phyloP scores from a whole-genome alignment of 371 early-diverging fungal species.

The Dinochytrium kinnereticum region DNA sequence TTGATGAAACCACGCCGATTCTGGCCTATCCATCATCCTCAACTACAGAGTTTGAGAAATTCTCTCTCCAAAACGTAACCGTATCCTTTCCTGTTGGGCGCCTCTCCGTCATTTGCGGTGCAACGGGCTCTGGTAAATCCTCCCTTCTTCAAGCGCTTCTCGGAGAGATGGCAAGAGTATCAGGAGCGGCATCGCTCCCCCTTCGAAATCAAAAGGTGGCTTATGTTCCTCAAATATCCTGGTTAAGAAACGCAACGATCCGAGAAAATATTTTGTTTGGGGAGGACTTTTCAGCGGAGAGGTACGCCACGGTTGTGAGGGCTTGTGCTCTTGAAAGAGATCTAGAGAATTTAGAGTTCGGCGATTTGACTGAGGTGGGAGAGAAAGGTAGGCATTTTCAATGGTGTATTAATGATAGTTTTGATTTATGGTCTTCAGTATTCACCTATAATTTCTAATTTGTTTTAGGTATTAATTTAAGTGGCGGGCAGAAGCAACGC shows the following conservation, averaged over 20 bases:
- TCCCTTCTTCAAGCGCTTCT: constrained; percentile 39
- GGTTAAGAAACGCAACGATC: constrained; percentile 52
- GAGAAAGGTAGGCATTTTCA: constrained; percentile 75
- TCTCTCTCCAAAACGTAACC: constrained; percentile 28
- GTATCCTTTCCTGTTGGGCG: constrained; percentile 34
- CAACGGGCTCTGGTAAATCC: constrained; percentile 45
- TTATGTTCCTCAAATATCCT: constrained; percentile 55
- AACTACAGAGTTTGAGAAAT: neutral
- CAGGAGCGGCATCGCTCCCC: constrained; percentile 37
- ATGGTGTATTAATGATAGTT: too few species aligned
- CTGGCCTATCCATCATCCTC: neutral
- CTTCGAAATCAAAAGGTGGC: constrained; percentile 34
- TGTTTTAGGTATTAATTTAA: constrained; percentile 27
- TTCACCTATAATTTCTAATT: neutral
- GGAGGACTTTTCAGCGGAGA: constrained; percentile 44
- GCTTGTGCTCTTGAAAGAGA: constrained; percentile 75
- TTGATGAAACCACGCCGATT: constrained; percentile 8
- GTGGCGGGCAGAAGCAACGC: constrained; percentile 52
- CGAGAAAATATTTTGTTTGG: constrained; percentile 55
- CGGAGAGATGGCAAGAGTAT: constrained; percentile 45
- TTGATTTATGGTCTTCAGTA: too few species aligned
- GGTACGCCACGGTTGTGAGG: constrained; percentile 47
- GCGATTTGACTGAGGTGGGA: constrained; percentile 88
- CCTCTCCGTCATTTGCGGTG: constrained; percentile 39
- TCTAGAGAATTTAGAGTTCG: constrained; percentile 74